These are phyloP conservation scores for Cladosporium sp. DNA, from an alignment of 2,329 filamentous ascomycete genomes.

Conservation along the genomic window DNA sequence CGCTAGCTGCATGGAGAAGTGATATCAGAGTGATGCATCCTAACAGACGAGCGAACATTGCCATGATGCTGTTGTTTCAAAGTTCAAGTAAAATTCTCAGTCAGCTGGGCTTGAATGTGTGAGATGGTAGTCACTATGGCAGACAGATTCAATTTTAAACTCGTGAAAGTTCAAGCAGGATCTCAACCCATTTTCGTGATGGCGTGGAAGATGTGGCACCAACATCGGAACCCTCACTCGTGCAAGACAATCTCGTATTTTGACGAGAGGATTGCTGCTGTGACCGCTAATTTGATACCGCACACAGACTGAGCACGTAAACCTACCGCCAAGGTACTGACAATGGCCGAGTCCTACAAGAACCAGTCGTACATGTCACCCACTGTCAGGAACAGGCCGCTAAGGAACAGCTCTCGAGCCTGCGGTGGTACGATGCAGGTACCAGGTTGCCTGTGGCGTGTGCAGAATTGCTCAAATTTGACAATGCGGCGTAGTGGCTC, in stretches of 20 bases:
- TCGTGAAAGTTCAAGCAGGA: too few relatives aligned
- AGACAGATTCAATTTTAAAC: background rate
- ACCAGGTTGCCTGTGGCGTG: slow-evolving; percentile 1
- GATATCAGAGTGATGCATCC: background rate
- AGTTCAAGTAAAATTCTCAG: background rate
- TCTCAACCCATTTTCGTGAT: background rate
- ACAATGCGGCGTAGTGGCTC: background rate
- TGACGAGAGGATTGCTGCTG: background rate
- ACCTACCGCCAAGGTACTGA: too few relatives aligned
- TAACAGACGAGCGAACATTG: background rate
- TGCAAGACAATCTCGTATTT: background rate
- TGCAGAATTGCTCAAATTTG: background rate
- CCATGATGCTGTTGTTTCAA: background rate
- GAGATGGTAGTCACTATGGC: too few relatives aligned
- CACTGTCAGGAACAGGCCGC: background rate
- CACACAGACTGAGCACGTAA: background rate
- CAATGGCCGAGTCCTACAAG: background rate
- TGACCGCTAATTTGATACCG: background rate
- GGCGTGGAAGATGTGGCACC: background rate
- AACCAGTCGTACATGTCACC: background rate
- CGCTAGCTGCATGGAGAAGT: background rate
- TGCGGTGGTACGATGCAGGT: slow-evolving; percentile 2
- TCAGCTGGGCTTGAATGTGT: background rate
- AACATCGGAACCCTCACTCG: background rate
- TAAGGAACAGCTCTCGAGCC: background rate